Evolutionary conservation across 2,329 filamentous ascomycete genomes (phyloP).

Genomic region (Cadophora sp.): DNA sequence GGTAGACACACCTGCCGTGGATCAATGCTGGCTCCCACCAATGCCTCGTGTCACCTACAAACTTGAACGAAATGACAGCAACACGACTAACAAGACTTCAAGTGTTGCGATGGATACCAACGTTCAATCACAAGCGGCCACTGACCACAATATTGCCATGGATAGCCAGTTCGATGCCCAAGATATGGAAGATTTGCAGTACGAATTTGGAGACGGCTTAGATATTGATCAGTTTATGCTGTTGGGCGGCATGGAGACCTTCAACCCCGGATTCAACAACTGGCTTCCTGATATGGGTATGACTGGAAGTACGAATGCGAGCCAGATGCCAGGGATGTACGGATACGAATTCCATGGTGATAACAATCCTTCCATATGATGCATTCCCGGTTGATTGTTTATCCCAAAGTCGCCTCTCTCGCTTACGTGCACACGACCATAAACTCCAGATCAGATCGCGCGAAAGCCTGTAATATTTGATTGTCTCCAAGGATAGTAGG

Average conservation of each 20-base stretch:
- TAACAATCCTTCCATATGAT: background rate
- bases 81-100: background rate
- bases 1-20: slow-evolving; percentile 17
- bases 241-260: background rate
- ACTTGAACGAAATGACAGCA: background rate
- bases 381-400: background rate
- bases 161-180: background rate
- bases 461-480: no score
- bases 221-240: slow-evolving; percentile 9
- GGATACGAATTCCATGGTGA: background rate
- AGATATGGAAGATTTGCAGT: background rate
- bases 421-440: background rate
- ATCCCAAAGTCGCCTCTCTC: background rate
- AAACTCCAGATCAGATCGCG: no score
- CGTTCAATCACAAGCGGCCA: background rate
- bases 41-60: slow-evolving; percentile 45
- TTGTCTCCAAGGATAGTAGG: no score
- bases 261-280: slow-evolving; percentile 2
- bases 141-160: background rate
- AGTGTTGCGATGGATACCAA: background rate
- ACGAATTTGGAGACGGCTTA: background rate
- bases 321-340: background rate
- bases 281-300: slow-evolving; percentile 10
- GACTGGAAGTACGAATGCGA: background rate
- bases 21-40: slow-evolving; percentile 34